These are phyloP conservation scores for Saccharomycopsis schoenii DNA, from an alignment of 805 yeast genomes.

Conservation along the genomic window DNA sequence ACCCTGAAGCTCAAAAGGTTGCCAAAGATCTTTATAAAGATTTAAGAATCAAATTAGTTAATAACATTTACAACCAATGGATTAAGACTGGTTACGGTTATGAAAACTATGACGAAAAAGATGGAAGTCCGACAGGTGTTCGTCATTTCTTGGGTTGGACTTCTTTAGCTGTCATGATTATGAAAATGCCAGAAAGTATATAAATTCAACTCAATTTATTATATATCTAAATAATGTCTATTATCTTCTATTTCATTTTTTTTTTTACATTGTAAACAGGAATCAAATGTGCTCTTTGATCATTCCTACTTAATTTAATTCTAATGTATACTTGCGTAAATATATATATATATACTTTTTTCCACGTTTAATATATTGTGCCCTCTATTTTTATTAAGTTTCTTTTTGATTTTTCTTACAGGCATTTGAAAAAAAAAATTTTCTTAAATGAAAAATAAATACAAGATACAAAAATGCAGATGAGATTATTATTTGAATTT, in stretches of 20 bases:
- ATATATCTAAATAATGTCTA: background rate
- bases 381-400: background rate
- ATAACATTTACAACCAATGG: constrained; percentile 65
- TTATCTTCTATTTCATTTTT: too few relatives aligned
- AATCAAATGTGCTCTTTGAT: too few relatives aligned
- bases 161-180: constrained; percentile 64
- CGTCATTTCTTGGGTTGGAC: constrained; percentile 95
- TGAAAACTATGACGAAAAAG: constrained; percentile 78
- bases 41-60: constrained; percentile 57
- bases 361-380: background rate
- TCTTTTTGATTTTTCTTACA: background rate
- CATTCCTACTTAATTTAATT: too few relatives aligned
- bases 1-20: constrained; percentile 22
- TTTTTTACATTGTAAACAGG: too few relatives aligned
- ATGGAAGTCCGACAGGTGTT: constrained; percentile 73
- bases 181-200: constrained; percentile 61
- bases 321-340: too few relatives aligned
- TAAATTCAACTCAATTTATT: background rate
- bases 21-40: constrained; percentile 43
- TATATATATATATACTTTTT: too few relatives aligned
- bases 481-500: too few relatives aligned
- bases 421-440: background rate
- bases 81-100: constrained; percentile 68
- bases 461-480: background rate
- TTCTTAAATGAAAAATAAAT: background rate